Conservation (phyloP, 2,329 filamentous ascomycete genomes). For the Podosphaera fusca region DNA sequence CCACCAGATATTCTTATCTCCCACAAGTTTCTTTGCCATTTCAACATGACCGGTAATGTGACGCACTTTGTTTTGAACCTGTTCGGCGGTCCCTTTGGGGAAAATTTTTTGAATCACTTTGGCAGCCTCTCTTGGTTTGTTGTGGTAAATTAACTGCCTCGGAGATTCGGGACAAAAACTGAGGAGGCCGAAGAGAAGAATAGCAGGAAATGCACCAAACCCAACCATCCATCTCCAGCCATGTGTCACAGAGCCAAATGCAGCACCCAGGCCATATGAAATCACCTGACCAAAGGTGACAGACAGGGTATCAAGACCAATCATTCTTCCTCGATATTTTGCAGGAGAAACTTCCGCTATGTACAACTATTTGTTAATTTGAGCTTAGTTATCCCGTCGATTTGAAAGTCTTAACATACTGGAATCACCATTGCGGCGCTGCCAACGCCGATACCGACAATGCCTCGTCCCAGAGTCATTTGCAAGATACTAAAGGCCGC, state of each 20-base stretch:
- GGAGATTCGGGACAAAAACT: constrained; percentile 46
- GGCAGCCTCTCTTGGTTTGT: constrained; percentile 29
- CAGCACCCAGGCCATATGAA: constrained; percentile 35
- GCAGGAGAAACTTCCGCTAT: constrained; percentile 44
- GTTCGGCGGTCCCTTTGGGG: constrained; percentile 19
- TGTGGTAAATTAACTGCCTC: constrained; percentile 41
- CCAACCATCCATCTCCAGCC: constrained; percentile 45
- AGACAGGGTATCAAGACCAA: constrained; percentile 46
- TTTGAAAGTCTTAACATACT: background rate
- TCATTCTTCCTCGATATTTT: constrained; percentile 40
- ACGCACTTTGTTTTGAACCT: constrained; percentile 22
- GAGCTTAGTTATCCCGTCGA: background rate
- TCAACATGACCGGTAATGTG: constrained; percentile 20
- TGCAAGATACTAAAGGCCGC: constrained; percentile 35
- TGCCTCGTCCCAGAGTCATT: constrained; percentile 44
- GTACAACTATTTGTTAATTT: constrained; percentile 27
- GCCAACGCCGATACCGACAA: constrained; percentile 49
- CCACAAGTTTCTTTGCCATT: constrained; percentile 18
- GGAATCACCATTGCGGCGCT: constrained; percentile 40
- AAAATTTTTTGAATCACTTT: constrained; percentile 20
- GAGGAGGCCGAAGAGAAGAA: constrained; percentile 34
- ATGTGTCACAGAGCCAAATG: constrained; percentile 37
- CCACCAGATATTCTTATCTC: constrained; percentile 20
- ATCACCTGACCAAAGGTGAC: constrained; percentile 42
- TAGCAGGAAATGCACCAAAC: constrained; percentile 43